phyloP scores from a whole-genome alignment of 2,329 filamentous ascomycete species.

The Mollisiaceae sp. region DNA sequence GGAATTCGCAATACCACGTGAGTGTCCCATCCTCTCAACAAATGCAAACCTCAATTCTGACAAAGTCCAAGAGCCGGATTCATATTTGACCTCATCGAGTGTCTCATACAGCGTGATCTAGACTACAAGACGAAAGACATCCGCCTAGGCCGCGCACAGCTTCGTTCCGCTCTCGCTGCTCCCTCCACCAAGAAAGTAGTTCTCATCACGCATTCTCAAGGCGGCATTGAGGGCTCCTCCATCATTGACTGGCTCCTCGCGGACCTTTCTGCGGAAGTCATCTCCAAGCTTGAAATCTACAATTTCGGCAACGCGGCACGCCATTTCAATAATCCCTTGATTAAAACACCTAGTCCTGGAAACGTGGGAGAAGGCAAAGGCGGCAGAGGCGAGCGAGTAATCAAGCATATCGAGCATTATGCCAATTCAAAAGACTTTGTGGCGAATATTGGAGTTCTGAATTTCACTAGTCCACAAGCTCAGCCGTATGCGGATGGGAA shows the following conservation, averaged over 20 bases:
- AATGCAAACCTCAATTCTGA: conserved; percentile 51
- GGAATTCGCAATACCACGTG: conserved; percentile 79
- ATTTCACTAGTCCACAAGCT: conserved; percentile 53
- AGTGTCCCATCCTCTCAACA: conserved; percentile 42
- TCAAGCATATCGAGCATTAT: conserved; percentile 81
- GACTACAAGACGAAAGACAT: conserved; percentile 73
- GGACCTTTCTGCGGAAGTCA: conserved; percentile 69
- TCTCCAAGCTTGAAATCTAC: conserved; percentile 74
- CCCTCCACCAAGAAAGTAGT: conserved; percentile 71
- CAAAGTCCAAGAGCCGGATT: conserved; percentile 58
- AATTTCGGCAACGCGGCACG: conserved; percentile 82
- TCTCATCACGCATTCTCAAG: conserved; percentile 78
- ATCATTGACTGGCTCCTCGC: conserved; percentile 79
- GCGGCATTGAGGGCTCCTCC: conserved; percentile 74
- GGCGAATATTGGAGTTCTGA: conserved; percentile 73
- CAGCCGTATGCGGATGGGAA: conserved; percentile 28
- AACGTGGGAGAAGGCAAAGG: conserved; percentile 23
- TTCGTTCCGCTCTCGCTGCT: conserved; percentile 62
- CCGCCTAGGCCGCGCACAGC: conserved; percentile 60
- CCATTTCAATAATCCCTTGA: conserved; percentile 79
- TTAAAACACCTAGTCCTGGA: conserved; percentile 45
- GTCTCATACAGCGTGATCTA: conserved; percentile 76
- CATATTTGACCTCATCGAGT: conserved; percentile 78
- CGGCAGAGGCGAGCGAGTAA: conserved; percentile 41
- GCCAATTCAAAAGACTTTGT: conserved; percentile 77